Conservation (phyloP, 495 filamentous ascomycete species). For the Penicillium verhagenii region DNA sequence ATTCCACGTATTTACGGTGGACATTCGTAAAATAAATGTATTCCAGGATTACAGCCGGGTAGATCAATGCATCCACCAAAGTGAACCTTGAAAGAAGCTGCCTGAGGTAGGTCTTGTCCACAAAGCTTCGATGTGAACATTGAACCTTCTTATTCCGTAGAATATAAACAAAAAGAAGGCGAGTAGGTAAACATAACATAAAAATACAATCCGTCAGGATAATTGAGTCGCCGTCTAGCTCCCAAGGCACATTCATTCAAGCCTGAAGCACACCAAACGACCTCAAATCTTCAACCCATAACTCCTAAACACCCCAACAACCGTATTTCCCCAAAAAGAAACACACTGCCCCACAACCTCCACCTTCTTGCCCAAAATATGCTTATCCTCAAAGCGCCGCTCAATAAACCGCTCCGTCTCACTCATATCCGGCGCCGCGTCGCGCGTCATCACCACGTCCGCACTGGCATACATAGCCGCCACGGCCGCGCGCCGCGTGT, state of each 20-base stretch:
- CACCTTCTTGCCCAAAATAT: conserved; percentile 55
- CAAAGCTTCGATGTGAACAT: too few relatives aligned
- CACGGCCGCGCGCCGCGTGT: conserved; percentile 79
- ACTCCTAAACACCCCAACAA: conserved; percentile 41
- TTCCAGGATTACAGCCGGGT: too few relatives aligned
- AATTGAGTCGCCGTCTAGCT: neutral
- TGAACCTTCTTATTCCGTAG: too few relatives aligned
- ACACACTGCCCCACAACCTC: conserved; percentile 66
- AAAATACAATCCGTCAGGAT: neutral
- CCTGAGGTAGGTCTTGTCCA: too few relatives aligned
- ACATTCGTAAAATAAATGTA: neutral
- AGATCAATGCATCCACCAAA: too few relatives aligned
- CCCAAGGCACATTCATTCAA: neutral
- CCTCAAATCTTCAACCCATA: conserved; percentile 48
- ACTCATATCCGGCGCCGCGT: conserved; percentile 59
- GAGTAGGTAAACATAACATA: neutral
- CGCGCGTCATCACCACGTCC: conserved; percentile 92
- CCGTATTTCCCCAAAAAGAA: conserved; percentile 67
- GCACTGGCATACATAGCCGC: conserved; percentile 78
- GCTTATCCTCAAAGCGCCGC: conserved; percentile 69
- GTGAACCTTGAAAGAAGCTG: too few relatives aligned
- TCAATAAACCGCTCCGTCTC: conserved; percentile 81
- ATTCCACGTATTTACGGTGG: too few relatives aligned
- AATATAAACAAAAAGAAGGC: neutral
- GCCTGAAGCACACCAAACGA: neutral